Evolutionary conservation across 192 early-diverging fungal genomes (phyloP).

Genomic region (Allomyces arbusculus): DNA sequence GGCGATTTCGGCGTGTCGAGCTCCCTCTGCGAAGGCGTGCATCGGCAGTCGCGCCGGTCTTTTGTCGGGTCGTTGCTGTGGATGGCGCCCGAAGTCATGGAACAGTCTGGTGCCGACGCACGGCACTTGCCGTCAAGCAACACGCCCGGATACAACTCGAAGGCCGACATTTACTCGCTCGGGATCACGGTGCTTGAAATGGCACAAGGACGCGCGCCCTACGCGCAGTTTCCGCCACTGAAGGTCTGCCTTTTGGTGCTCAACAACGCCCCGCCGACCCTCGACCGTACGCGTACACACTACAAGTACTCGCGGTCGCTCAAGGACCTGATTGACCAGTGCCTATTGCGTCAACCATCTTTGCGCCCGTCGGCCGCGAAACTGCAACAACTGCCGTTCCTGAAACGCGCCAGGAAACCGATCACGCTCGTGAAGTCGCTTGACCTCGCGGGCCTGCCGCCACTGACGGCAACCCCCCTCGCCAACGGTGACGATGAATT

Average conservation of each 20-base stretch:
- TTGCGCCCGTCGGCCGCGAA: conserved; percentile 16
- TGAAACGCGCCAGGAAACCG: conserved; percentile 1
- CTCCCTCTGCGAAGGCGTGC: conserved; percentile 2
- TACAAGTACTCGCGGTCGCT: conserved; percentile 56
- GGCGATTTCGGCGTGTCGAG: no score
- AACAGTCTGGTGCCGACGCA: conserved; percentile 8
- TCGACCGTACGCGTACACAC: conserved; percentile 47
- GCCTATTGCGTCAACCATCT: conserved; percentile 54
- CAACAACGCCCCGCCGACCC: conserved; percentile 62
- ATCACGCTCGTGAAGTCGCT: no score
- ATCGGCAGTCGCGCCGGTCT: conserved; percentile 21
- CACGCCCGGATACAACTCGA: conserved; percentile 15
- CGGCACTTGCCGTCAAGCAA: no score
- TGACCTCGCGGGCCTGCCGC: no score
- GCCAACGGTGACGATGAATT: no score
- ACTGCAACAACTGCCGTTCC: background rate
- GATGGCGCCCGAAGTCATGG: conserved; percentile 38
- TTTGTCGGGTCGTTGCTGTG: conserved; percentile 22
- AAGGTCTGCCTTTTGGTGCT: conserved; percentile 19
- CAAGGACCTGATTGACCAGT: conserved; percentile 72
- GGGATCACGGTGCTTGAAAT: conserved; percentile 38
- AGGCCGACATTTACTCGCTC: conserved; percentile 34
- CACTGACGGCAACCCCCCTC: no score
- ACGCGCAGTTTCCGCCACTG: conserved; percentile 29
- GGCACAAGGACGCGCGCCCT: conserved; percentile 27